Evolutionary conservation across 371 early-diverging fungal species (phyloP).

Genomic region (Rhizopus sp.): DNA sequence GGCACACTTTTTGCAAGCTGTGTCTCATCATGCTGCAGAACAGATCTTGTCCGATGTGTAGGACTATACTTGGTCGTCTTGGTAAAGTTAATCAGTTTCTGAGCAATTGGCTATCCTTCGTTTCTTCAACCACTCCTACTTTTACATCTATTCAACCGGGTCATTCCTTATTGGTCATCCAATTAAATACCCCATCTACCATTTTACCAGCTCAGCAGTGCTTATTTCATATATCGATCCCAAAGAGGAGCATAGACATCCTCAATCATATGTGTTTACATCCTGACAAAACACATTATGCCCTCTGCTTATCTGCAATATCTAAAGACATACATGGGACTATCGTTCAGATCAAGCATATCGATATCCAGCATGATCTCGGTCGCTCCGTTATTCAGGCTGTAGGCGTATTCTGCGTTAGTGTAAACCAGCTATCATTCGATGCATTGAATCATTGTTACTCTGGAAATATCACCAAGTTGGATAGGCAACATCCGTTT

Average conservation of each 20-base stretch:
- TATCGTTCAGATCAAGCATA: conserved; percentile 33
- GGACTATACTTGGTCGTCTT: conserved; percentile 8
- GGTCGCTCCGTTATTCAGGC: conserved; percentile 32
- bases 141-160: not conserved
- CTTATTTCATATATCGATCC: conserved; percentile 46
- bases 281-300: conserved; percentile 42
- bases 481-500: not conserved
- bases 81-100: conserved; percentile 12
- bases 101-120: not conserved
- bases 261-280: conserved; percentile 44
- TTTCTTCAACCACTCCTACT: not conserved
- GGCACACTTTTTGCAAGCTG: conserved; percentile 65
- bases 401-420: conserved; percentile 20
- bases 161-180: not conserved
- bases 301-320: conserved; percentile 49
- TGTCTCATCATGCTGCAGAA: conserved; percentile 31
- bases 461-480: conserved; percentile 6
- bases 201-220: conserved; percentile 13
- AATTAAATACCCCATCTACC: not conserved
- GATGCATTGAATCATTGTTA: conserved; percentile 3
- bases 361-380: conserved; percentile 28
- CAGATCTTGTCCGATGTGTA: conserved; percentile 20
- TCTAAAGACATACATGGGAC: conserved; percentile 29
- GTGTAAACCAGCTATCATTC: conserved; percentile 2
- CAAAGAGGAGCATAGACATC: conserved; percentile 49